Base-by-base conservation (phyloP, 164 flowering plant species). In the Piper betle region DNA sequence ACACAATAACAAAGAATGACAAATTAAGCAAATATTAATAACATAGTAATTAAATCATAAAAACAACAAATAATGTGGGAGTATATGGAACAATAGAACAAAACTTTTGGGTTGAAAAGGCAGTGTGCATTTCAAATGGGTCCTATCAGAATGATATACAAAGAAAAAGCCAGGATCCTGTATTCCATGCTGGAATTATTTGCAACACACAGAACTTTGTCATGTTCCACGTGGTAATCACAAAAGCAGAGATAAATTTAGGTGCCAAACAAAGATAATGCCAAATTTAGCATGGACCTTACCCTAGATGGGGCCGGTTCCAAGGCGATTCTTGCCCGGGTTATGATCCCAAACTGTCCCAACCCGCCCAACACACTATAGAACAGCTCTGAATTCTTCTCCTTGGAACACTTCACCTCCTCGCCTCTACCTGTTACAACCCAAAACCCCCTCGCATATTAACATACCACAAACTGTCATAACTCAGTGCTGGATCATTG, bases 291-390 rank as follows among this genome's bases (percentile, higher is more conserved):
- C n/a, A n/a, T n/a, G 56, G 4, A 53, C 9, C 52, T 6, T 84
- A 90, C 97, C 91, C 80, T 84, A 52, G 81, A 75, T 9, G 97
- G 97, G 52, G 97, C 92, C 61, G 78, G 78, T 65, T 86, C 97
- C 19, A 93, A 82, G 53, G 88, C 78, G 62, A 94, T 84, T 75
- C 97, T 78, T 40, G 99, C 99, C 64, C 97, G 81, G 7, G 99
- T 90, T 39, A 93, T 93, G 66, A 93, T 85, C 18, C 99, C 99
- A 78, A 93, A 90, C 68, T 94, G 99, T 4, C 99, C 99, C 43
- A 94, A 67, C 8, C 97, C 97, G 10, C 99, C 97, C 57, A 94
- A 84, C 66, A 91, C 96, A 6, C 77, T 82, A 63, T 86, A 81
- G 66, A 83, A 93, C 43, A 93, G 75, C 54, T 86, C 92, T 18